Evolutionary conservation across 768 basidiomycete species (phyloP).

Genomic region (Lenzites betulinus): DNA sequence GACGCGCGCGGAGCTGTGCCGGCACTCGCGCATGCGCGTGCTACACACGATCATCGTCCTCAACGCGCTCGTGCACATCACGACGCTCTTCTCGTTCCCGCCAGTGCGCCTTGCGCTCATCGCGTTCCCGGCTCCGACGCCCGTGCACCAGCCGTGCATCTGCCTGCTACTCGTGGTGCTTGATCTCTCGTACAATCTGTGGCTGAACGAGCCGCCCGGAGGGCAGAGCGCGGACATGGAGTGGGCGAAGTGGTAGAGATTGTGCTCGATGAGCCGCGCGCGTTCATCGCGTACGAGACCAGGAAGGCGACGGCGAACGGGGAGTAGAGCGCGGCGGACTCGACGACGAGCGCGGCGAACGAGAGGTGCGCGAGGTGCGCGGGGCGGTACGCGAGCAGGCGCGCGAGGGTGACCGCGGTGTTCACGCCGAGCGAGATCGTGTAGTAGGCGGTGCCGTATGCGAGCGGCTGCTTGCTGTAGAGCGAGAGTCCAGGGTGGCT

Average conservation of each 20-base stretch:
- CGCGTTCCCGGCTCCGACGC: slow-evolving; percentile 47
- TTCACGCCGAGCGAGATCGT: slow-evolving; percentile 29
- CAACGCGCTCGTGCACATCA: slow-evolving; percentile 46
- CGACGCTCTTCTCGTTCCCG: slow-evolving; percentile 54
- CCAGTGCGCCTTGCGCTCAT: slow-evolving; percentile 64
- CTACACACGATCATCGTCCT: slow-evolving; percentile 55
- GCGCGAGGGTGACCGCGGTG: slow-evolving; percentile 28
- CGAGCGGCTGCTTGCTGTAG: slow-evolving; percentile 20
- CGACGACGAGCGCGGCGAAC: slow-evolving; percentile 27
- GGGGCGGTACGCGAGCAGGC: slow-evolving; percentile 26
- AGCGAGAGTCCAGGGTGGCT: slow-evolving; percentile 23
- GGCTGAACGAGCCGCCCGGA: slow-evolving; percentile 35
- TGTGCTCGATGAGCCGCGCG: slow-evolving; percentile 30
- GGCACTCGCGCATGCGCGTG: slow-evolving; percentile 50
- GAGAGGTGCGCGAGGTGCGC: slow-evolving; percentile 23
- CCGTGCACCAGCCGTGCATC: slow-evolving; percentile 56
- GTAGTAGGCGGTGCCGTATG: slow-evolving; percentile 29
- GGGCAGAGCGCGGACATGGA: slow-evolving; percentile 36
- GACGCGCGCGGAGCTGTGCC: slow-evolving; percentile 41
- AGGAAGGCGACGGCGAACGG: slow-evolving; percentile 29
- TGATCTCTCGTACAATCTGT: slow-evolving; percentile 68
- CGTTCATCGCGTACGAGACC: slow-evolving; percentile 27
- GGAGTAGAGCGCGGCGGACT: slow-evolving; percentile 32
- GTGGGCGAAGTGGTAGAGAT: slow-evolving; percentile 61
- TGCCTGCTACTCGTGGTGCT: slow-evolving; percentile 65